phyloP scores from a whole-genome alignment of 345 rosid species.

The Turritis glabra region DNA sequence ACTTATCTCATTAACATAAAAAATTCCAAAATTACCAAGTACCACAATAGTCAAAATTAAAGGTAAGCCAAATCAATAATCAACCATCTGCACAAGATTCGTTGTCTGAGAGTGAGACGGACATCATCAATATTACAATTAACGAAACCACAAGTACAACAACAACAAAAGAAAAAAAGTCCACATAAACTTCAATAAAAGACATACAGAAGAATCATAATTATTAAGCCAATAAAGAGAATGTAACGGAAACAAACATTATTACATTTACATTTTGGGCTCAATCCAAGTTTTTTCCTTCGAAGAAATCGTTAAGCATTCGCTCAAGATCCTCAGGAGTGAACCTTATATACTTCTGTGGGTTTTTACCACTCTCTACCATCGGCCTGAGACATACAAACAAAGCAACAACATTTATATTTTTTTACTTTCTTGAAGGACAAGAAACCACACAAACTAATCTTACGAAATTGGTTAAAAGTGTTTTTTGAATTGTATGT shows the following conservation, averaged over 20 bases:
- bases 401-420: neutral
- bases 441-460: neutral
- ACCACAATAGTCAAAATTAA: no score
- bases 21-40: no score
- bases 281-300: conserved; percentile 78
- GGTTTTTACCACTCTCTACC: conserved; percentile 73
- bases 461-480: neutral
- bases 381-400: conserved; percentile 58
- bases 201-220: no score
- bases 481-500: neutral
- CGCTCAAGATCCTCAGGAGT: conserved; percentile 70
- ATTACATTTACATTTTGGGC: conserved; percentile 47
- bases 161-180: no score
- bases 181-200: no score
- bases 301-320: conserved; percentile 87
- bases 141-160: no score
- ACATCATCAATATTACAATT: no score
- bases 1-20: no score
- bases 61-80: no score
- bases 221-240: neutral
- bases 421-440: neutral
- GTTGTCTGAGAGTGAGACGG: no score
- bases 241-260: conserved; percentile 12
- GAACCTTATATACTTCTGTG: conserved; percentile 74
- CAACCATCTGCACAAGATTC: no score